Evolutionary conservation across 257 asterid genomes (phyloP).

Genomic region (Gynochthodes officinalis): DNA sequence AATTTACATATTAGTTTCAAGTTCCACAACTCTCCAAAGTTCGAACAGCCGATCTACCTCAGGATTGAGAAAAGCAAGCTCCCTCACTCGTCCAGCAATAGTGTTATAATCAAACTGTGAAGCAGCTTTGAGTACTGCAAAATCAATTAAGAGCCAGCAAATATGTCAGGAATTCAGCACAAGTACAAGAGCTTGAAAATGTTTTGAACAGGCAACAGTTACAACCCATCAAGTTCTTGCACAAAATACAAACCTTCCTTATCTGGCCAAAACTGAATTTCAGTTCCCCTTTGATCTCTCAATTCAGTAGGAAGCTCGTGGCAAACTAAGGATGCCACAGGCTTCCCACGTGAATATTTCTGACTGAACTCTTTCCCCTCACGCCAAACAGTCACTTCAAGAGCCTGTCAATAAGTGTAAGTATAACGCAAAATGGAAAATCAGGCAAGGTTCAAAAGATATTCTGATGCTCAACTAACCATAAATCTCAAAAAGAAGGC

Average conservation of each 20-base stretch:
- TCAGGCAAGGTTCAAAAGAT: conserved; percentile 6
- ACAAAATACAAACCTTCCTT: conserved; percentile 57
- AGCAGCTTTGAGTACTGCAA: conserved; percentile 76
- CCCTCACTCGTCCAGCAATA: conserved; percentile 89
- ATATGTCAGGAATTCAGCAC: background rate
- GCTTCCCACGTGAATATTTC: conserved; percentile 89
- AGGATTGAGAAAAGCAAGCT: conserved; percentile 98
- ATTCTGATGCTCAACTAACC: background rate
- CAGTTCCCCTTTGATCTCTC: conserved; percentile 63
- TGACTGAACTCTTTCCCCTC: conserved; percentile 81
- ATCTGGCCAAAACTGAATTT: conserved; percentile 91
- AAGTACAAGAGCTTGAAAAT: background rate
- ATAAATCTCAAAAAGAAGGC: background rate
- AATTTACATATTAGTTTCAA: background rate
- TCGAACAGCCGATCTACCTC: conserved; percentile 41
- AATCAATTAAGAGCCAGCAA: conserved; percentile 18
- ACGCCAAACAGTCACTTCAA: conserved; percentile 94
- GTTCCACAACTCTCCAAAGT: background rate
- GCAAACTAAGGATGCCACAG: conserved; percentile 52
- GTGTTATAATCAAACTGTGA: conserved; percentile 82
- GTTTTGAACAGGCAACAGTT: conserved; percentile 1
- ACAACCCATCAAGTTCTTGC: background rate
- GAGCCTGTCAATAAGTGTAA: conserved; percentile 41
- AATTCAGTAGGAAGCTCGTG: conserved; percentile 60
- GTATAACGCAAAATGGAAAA: conserved; percentile 12